These are phyloP conservation scores for Corchorus olitorius DNA, from an alignment of 345 rosid genomes.

Conservation along the genomic window DNA sequence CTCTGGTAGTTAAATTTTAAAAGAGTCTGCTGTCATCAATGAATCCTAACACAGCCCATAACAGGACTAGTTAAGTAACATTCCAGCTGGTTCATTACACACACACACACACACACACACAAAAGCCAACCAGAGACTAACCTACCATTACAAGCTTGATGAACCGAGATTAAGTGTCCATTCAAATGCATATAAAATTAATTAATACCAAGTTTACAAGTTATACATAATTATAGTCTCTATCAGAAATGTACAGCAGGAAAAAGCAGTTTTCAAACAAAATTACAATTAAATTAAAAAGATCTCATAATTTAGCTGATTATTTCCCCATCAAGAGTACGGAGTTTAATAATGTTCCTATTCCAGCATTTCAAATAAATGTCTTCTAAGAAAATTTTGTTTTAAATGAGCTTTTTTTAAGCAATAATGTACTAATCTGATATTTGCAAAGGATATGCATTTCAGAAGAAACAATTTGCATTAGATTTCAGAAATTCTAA, in stretches of 20 bases:
- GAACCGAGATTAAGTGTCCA: too few species aligned
- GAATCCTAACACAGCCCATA: background rate
- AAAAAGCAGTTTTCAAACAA: background rate
- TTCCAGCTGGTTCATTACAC: background rate
- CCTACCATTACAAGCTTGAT: too few species aligned
- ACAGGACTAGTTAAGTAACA: background rate
- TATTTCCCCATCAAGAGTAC: background rate
- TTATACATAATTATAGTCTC: background rate
- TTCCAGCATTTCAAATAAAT: background rate
- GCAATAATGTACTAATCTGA: constrained; percentile 11
- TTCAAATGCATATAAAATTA: too few species aligned
- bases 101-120: background rate
- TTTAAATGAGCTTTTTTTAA: background rate
- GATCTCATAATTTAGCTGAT: background rate
- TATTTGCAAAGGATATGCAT: background rate
- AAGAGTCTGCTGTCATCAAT: background rate
- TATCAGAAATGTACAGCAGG: background rate
- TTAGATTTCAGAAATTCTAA: background rate
- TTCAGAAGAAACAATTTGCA: background rate
- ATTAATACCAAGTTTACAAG: too few species aligned
- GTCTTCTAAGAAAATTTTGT: background rate
- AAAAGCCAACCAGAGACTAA: too few species aligned
- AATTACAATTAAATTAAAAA: background rate
- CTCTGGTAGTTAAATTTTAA: background rate
- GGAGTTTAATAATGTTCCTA: background rate